Conservation (phyloP, 2,329 filamentous ascomycete genomes). For the Neofusicoccum parvum region DNA sequence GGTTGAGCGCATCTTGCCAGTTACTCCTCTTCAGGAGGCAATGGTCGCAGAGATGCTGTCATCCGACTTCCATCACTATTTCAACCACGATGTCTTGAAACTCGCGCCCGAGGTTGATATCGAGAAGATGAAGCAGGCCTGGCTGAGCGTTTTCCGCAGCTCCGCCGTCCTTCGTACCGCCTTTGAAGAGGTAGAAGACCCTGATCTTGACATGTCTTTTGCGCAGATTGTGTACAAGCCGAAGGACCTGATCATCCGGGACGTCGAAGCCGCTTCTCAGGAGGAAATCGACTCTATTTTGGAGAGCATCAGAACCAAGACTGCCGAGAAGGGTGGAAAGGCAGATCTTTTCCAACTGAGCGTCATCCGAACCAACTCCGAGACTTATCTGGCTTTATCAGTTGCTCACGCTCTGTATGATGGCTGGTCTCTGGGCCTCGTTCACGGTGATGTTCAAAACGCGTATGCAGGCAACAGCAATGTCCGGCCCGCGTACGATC, state of each 20-base stretch:
- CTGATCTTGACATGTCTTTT: slow-evolving; percentile 56
- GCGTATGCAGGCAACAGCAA: slow-evolving; percentile 58
- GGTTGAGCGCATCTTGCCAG: slow-evolving; percentile 66
- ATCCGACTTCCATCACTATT: slow-evolving; percentile 75
- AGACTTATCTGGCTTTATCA: slow-evolving; percentile 62
- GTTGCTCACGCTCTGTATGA: slow-evolving; percentile 89
- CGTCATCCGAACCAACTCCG: slow-evolving; percentile 36
- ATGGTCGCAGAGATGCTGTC: slow-evolving; percentile 81
- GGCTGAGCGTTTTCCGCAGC: slow-evolving; percentile 58
- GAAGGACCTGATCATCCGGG: slow-evolving; percentile 39
- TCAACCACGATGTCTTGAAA: slow-evolving; percentile 78
- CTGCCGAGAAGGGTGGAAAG: slow-evolving; percentile 18
- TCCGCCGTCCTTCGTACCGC: slow-evolving; percentile 75
- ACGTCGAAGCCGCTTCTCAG: slow-evolving; percentile 26
- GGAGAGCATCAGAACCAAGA: slow-evolving; percentile 40
- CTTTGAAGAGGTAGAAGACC: slow-evolving; percentile 68
- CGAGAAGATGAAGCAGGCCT: slow-evolving; percentile 60
- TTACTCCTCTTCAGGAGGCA: slow-evolving; percentile 82
- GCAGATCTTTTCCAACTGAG: slow-evolving; percentile 40
- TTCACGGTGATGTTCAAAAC: slow-evolving; percentile 70
- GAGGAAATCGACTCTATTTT: slow-evolving; percentile 37
- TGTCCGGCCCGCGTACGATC: slow-evolving; percentile 52
- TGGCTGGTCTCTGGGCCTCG: slow-evolving; percentile 75
- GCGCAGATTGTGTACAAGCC: slow-evolving; percentile 56
- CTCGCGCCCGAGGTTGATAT: slow-evolving; percentile 60